Evolutionary conservation across 441 rosid species (phyloP).

Genomic region (Metrosideros polymorpha): DNA sequence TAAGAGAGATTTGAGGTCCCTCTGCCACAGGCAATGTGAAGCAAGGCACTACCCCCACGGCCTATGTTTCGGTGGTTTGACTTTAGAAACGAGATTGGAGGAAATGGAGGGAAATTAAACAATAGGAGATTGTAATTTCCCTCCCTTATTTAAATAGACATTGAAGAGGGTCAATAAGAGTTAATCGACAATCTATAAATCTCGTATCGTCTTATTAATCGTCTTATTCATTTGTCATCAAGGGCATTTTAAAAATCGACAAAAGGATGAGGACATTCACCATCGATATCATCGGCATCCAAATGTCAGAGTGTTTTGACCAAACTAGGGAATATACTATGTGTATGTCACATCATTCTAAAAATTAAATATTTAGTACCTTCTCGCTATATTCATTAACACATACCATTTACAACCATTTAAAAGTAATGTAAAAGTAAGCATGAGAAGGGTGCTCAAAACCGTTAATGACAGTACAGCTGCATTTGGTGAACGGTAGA

Average conservation of each 20-base stretch:
- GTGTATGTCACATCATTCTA: background rate
- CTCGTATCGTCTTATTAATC: background rate
- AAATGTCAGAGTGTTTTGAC: background rate
- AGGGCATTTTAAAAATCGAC: background rate
- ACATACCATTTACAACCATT: background rate
- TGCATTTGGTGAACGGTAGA: no score
- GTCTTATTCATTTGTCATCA: background rate
- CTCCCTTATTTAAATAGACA: background rate
- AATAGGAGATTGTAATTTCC: background rate
- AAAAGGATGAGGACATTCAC: background rate
- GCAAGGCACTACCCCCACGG: no score
- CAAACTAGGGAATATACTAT: background rate
- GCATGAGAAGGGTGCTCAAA: background rate
- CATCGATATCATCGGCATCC: background rate
- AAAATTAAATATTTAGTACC: background rate
- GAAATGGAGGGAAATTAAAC: background rate
- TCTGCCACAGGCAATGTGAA: no score
- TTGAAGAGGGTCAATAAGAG: background rate
- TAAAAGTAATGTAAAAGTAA: background rate
- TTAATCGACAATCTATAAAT: background rate
- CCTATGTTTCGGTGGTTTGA: background rate
- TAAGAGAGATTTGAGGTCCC: no score
- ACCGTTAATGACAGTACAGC: no score
- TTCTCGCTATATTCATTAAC: background rate
- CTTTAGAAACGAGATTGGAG: background rate